These are phyloP conservation scores for Colletotrichum paranaense DNA, from an alignment of 2,329 filamentous ascomycete species.

Conservation along the genomic window DNA sequence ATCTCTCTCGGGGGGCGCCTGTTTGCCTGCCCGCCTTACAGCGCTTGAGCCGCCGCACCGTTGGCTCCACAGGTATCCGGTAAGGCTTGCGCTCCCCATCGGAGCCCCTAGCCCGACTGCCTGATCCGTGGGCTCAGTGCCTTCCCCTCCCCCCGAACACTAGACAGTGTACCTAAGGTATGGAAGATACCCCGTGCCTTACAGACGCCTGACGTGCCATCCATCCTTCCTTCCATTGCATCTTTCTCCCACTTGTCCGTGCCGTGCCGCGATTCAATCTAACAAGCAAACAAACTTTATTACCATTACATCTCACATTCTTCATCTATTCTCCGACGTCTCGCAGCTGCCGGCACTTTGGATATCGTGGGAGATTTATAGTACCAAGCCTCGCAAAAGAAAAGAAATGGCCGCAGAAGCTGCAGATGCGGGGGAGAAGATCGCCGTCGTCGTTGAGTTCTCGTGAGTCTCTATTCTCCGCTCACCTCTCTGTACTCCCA, in stretches of 20 bases:
- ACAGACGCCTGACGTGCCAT: neutral
- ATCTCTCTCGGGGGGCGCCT: neutral
- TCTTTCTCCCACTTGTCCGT: conserved; percentile 13
- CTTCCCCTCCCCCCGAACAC: neutral
- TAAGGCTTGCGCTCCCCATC: neutral
- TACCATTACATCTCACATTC: conserved; percentile 29
- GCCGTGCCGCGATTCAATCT: conserved; percentile 5
- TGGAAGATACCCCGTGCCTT: neutral
- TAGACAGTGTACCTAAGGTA: neutral
- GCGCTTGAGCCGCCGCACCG: conserved; percentile 26
- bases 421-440: conserved; percentile 42
- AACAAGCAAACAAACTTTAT: conserved; percentile 27
- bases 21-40: conserved; percentile 24
- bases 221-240: conserved; percentile 9
- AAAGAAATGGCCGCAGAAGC: conserved; percentile 28
- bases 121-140: neutral
- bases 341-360: conserved; percentile 8
- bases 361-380: conserved; percentile 1
- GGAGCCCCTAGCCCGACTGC: neutral
- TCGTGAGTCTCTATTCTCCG: conserved; percentile 50
- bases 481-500: neutral
- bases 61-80: conserved; percentile 23
- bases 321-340: conserved; percentile 32
- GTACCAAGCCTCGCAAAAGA: neutral
- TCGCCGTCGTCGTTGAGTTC: conserved; percentile 80